These are phyloP conservation scores for Stachybotrys chartarum DNA, from an alignment of 2,329 filamentous ascomycete genomes.

Conservation along the genomic window DNA sequence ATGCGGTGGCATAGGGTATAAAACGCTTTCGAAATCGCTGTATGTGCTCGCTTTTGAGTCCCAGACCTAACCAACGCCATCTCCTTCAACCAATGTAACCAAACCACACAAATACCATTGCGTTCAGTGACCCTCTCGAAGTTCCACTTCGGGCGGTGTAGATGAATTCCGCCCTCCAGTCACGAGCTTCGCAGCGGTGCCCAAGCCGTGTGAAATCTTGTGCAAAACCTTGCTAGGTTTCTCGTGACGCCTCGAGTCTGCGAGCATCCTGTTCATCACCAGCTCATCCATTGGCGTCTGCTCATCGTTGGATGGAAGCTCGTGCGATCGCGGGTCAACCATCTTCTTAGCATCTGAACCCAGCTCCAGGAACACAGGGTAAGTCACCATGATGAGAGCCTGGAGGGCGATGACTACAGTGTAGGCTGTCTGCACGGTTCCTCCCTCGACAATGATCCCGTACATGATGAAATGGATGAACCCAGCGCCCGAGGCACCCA, in stretches of 20 bases:
- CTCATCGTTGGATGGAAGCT: background rate
- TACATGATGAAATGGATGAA: constrained; percentile 71
- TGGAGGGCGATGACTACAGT: constrained; percentile 52
- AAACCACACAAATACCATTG: background rate
- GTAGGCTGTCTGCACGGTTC: constrained; percentile 57
- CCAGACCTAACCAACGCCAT: background rate
- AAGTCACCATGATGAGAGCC: constrained; percentile 33
- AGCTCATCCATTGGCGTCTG: background rate
- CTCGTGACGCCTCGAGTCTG: background rate
- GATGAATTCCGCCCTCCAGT: background rate
- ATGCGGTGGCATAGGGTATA: background rate
- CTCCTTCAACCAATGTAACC: background rate
- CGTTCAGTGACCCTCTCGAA: background rate
- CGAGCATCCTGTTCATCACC: constrained; percentile 1
- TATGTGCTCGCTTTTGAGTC: background rate
- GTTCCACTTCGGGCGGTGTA: background rate
- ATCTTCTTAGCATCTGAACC: constrained; percentile 38
- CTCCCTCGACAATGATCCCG: constrained; percentile 52
- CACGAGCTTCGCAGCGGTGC: background rate
- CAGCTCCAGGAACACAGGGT: constrained; percentile 41
- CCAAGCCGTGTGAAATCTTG: background rate
- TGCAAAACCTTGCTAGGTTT: background rate
- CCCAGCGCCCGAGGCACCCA: constrained; percentile 65
- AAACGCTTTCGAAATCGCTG: background rate
- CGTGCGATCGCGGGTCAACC: constrained; percentile 23